phyloP scores from a whole-genome alignment of 371 early-diverging fungal genomes.

The Circinella minor region DNA sequence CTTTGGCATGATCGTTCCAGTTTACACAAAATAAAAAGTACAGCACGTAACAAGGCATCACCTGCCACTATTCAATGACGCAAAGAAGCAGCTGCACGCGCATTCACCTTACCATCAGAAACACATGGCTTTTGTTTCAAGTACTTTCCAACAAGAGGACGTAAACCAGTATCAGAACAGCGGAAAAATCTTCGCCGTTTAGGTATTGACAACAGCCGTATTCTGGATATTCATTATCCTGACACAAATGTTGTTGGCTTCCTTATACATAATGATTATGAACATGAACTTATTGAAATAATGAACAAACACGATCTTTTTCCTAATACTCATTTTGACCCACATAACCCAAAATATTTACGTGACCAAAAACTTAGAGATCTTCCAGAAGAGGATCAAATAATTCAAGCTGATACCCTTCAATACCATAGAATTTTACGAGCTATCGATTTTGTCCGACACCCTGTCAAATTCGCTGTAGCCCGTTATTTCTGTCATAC shows the following conservation, averaged over 20 bases:
- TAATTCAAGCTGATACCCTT: too few species aligned
- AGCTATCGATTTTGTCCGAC: too few species aligned
- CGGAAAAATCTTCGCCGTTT: not conserved
- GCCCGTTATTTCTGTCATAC: too few species aligned
- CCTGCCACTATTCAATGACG: too few species aligned
- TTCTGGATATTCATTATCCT: constrained; percentile 12
- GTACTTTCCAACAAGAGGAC: not conserved
- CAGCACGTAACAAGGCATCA: too few species aligned
- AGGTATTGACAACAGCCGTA: constrained; percentile 6
- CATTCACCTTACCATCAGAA: not conserved
- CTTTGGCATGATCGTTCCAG: too few species aligned
- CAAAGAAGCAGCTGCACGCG: not conserved
- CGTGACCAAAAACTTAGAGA: too few species aligned
- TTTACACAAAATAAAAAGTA: too few species aligned
- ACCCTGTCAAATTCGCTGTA: too few species aligned
- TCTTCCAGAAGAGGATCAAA: too few species aligned
- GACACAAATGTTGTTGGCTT: not conserved
- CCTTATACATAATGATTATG: constrained; percentile 9
- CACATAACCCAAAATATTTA: not conserved
- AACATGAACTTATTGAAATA: not conserved
- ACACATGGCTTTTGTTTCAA: constrained; percentile 2
- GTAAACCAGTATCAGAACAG: not conserved
- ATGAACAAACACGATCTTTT: not conserved
- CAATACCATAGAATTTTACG: too few species aligned
- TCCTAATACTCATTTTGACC: not conserved